phyloP scores from a whole-genome alignment of 495 filamentous ascomycete genomes.

The Lophiostoma macrostomum region DNA sequence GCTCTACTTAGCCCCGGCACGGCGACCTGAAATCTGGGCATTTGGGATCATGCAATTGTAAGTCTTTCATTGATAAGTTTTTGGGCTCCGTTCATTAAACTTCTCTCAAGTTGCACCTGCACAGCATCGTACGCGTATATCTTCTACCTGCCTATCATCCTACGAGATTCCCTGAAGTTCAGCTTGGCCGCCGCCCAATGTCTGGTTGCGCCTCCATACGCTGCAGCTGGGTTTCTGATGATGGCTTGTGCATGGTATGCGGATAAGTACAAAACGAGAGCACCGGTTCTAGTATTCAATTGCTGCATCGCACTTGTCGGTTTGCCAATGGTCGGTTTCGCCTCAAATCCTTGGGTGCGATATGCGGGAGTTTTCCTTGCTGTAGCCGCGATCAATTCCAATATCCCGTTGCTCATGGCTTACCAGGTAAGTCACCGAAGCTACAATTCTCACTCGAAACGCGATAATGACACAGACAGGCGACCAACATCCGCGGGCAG shows the following conservation, averaged over 20 bases:
- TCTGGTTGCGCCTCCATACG: conserved; percentile 63
- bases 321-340: conserved; percentile 53
- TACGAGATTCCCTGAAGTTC: conserved; percentile 57
- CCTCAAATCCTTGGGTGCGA: conserved; percentile 47
- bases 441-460: no score
- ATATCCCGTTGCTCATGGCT: conserved; percentile 56
- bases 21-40: conserved; percentile 55
- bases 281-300: conserved; percentile 59
- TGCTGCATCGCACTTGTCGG: conserved; percentile 47
- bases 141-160: conserved; percentile 67
- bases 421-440: conserved; percentile 50
- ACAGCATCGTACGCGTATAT: conserved; percentile 62
- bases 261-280: conserved; percentile 58
- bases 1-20: background rate
- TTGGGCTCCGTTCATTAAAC: background rate
- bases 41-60: conserved; percentile 59
- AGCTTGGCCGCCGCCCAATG: conserved; percentile 55
- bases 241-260: conserved; percentile 50
- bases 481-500: conserved; percentile 65
- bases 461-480: no score
- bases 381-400: conserved; percentile 58
- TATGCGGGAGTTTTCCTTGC: conserved; percentile 66
- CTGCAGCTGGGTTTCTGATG: conserved; percentile 59
- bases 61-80: no score
- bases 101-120: conserved; percentile 41